Percentiles rank a stretch among this genome's conserved stretches.
Evolutionary conservation across 257 asterid genomes (phyloP).

Genomic region (Solanum clarkiae): DNA sequence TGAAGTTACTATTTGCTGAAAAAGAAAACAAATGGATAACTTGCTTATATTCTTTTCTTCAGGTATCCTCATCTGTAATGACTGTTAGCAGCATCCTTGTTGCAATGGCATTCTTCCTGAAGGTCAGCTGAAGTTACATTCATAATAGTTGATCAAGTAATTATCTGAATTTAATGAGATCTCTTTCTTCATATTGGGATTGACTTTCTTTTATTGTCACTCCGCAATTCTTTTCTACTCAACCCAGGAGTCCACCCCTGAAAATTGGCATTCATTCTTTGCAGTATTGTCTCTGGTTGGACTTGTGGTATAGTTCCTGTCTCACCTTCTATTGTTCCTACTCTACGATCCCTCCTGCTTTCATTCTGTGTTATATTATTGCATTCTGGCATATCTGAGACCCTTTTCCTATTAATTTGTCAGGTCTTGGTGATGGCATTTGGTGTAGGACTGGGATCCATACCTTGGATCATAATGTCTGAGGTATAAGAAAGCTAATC

Average conservation of each 20-base stretch:
- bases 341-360: background rate
- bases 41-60: slow-evolving; percentile 1
- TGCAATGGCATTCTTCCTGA: slow-evolving; percentile 52
- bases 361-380: background rate
- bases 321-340: background rate
- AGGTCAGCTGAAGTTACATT: slow-evolving; percentile 22
- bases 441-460: slow-evolving; percentile 71
- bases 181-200: background rate
- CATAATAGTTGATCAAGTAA: background rate
- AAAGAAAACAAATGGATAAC: background rate
- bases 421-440: slow-evolving; percentile 75
- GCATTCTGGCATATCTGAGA: background rate
- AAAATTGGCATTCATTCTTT: slow-evolving; percentile 21
- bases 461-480: slow-evolving; percentile 91
- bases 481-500: slow-evolving; percentile 38
- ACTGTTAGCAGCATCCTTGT: slow-evolving; percentile 57
- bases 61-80: slow-evolving; percentile 59
- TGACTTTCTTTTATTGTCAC: background rate
- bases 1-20: background rate
- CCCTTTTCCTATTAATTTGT: slow-evolving; percentile 1
- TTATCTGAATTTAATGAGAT: background rate
- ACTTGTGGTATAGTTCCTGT: slow-evolving; percentile 45
- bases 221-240: background rate
- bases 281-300: slow-evolving; percentile 47
- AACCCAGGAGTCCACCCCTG: slow-evolving; percentile 44